Evolutionary conservation across 768 basidiomycete species (phyloP).

Genomic region (Tylopilus balloui): DNA sequence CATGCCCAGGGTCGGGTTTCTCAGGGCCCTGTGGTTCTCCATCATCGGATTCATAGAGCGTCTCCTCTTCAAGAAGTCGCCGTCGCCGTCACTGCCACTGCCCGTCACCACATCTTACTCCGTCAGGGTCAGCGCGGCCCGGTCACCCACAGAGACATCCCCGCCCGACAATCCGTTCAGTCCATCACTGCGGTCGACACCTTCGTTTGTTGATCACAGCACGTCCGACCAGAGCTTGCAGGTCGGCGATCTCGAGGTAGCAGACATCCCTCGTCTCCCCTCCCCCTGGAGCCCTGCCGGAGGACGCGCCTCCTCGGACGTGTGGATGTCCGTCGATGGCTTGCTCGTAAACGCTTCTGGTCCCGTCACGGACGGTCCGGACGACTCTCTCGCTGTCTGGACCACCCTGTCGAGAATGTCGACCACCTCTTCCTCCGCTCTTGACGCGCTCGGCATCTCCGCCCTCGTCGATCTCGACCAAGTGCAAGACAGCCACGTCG

Average conservation of each 20-base stretch:
- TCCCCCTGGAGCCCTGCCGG: constrained; percentile 31
- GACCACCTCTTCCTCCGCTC: constrained; percentile 2
- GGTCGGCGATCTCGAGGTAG: constrained; percentile 5
- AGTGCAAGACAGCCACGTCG: background rate
- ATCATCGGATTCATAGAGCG: constrained; percentile 8
- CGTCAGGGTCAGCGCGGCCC: background rate
- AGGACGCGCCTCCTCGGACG: background rate
- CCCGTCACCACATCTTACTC: constrained; percentile 14
- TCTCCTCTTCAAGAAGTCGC: constrained; percentile 11
- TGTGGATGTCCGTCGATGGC: constrained; percentile 27
- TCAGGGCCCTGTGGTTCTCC: constrained; percentile 18
- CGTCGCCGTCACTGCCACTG: constrained; percentile 8
- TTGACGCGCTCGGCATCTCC: constrained; percentile 20
- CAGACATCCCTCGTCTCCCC: constrained; percentile 14
- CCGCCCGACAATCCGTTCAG: no score
- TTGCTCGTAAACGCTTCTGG: constrained; percentile 15
- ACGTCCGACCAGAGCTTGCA: constrained; percentile 24
- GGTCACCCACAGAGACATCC: background rate
- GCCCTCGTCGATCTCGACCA: constrained; percentile 13
- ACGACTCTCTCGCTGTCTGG: background rate
- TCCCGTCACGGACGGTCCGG: background rate
- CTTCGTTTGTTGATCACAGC: background rate
- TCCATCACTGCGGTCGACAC: no score
- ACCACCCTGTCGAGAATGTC: constrained; percentile 6
- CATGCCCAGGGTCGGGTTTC: background rate